Base-by-base conservation (phyloP, 2,329 filamentous ascomycete species). In the Beauveria sp. region DNA sequence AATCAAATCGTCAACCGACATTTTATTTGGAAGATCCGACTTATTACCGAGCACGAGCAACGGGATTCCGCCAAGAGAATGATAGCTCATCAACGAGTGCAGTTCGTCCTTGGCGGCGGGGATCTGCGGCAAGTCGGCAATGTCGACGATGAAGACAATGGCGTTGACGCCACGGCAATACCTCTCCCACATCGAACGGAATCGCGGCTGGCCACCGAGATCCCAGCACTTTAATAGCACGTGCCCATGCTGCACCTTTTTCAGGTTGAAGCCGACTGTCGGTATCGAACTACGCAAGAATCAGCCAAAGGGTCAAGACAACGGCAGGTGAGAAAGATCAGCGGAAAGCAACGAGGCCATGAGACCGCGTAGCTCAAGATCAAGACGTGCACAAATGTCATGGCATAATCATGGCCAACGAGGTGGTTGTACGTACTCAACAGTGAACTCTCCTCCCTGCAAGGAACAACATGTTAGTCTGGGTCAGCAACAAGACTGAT, bases 171-270 rank as follows among this genome's bases (percentile, higher is more conserved):
- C 95, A 66, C 93, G 91, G 77, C 95, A 98, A 76, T 99, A 99
- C 72, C 95, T 84, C 81, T 99, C 95, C 95, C 95, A 99, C 95
- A 99, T 99, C 68, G 91, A 90, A 71, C 95, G 90, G 79, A 98
- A 99, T 67, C 93, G 86, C 69, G 95, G 93, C 78, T 99, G 95
- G 60, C 95, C 95, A 69, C 95, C 95, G 66, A 99, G 86, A 79
- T 99, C 95, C 95, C 95, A 99, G 77, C 95, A 99, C 79, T 98
- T 98, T 71, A 99, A 83, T 69, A 95, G 96, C 74, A 99, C 95
- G 84, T 98, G 93, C 69, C 95, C 95, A 73, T 95, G 93, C 78
- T 97, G 93, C 69, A 99, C 92, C 68, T 90, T 88, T 83, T 98
- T 98, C 87, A 97, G 96, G 77, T 98, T 99, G 82, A 98, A 98